phyloP scores from a whole-genome alignment of 1,139 yeast species.

The Hansenula sp. region DNA sequence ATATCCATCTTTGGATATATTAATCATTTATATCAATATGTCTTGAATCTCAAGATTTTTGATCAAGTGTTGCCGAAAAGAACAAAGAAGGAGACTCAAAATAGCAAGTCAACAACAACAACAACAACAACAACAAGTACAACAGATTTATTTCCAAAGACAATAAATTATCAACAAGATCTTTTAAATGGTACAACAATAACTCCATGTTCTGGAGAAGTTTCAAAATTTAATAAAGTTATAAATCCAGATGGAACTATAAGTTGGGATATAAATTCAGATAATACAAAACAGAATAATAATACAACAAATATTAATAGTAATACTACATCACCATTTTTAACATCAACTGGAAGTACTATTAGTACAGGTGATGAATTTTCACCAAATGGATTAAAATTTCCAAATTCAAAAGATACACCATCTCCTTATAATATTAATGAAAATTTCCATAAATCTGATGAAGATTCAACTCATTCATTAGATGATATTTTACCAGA shows the following conservation, averaged over 20 bases:
- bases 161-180: conserved; percentile 12
- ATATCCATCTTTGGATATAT: conserved; percentile 1
- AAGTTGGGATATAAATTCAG: conserved; percentile 42
- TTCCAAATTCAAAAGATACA: background rate
- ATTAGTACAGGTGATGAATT: conserved; percentile 1
- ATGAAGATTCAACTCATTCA: conserved; percentile 4
- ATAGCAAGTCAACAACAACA: too few species aligned
- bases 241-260: conserved; percentile 52
- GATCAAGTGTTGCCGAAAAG: conserved; percentile 1
- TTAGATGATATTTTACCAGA: conserved; percentile 15
- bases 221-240: conserved; percentile 45
- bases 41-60: background rate
- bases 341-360: conserved; percentile 3
- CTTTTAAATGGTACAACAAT: conserved; percentile 12
- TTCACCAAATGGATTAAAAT: background rate
- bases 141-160: conserved; percentile 16
- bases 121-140: background rate
- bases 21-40: background rate
- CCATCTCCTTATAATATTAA: conserved; percentile 1
- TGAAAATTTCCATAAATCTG: background rate
- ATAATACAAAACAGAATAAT: conserved; percentile 23
- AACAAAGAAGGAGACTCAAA: background rate
- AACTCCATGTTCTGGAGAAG: conserved; percentile 43
- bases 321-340: conserved; percentile 14
- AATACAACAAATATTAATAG: background rate